Conservation (phyloP, 371 early-diverging fungal species). For the Syncephalis plumigaleata region DNA sequence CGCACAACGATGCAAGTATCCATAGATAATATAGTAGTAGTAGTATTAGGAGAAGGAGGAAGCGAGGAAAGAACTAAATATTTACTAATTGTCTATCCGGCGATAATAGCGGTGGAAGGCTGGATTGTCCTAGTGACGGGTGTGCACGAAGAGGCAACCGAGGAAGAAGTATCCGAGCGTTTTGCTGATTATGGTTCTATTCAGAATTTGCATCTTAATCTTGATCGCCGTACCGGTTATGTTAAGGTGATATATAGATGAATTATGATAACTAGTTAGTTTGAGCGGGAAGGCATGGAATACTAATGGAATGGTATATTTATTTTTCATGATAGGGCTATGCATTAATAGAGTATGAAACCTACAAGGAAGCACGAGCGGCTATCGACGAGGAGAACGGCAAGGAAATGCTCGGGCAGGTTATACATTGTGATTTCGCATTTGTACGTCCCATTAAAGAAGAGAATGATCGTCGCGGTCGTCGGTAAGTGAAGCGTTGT, state of each 20-base stretch:
- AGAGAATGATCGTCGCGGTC: neutral
- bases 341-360: constrained; percentile 78
- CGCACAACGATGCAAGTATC: constrained; percentile 41
- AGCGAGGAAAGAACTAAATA: neutral
- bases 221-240: constrained; percentile 87
- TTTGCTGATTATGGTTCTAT: constrained; percentile 82
- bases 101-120: constrained; percentile 65
- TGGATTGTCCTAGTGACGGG: constrained; percentile 85
- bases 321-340: constrained; percentile 50
- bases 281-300: neutral
- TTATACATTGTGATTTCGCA: constrained; percentile 65
- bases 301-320: neutral
- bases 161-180: constrained; percentile 74
- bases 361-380: constrained; percentile 57
- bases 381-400: constrained; percentile 61
- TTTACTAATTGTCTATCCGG: neutral
- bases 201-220: constrained; percentile 76
- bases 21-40: neutral
- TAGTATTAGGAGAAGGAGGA: neutral
- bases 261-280: too few relatives aligned
- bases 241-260: constrained; percentile 52
- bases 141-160: constrained; percentile 87
- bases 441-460: constrained; percentile 25
- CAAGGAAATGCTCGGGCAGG: constrained; percentile 48
- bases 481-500: neutral